These are phyloP conservation scores for Mallotus japonicus DNA, from an alignment of 441 rosid genomes.

Conservation along the genomic window DNA sequence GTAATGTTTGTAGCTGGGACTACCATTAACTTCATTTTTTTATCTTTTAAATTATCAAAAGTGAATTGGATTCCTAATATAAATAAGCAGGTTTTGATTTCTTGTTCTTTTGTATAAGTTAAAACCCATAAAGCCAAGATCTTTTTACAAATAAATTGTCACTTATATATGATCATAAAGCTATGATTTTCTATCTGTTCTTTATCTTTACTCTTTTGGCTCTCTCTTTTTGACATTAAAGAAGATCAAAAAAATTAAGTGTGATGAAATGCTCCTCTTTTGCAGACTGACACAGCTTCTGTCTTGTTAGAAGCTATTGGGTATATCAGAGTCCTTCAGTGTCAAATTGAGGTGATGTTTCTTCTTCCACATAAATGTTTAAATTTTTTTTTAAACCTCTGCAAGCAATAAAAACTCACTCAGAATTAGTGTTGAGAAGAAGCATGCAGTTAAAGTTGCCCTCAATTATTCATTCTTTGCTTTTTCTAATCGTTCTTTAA, in stretches of 20 bases:
- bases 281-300: conserved; percentile 99
- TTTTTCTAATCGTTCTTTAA: no score
- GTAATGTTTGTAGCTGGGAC: background rate
- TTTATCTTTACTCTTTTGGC: conserved; percentile 25
- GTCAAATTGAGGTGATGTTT: conserved; percentile 89
- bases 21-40: no score
- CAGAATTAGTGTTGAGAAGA: conserved; percentile 31
- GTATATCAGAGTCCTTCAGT: conserved; percentile 96
- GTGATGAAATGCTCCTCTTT: conserved; percentile 38
- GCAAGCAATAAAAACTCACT: conserved; percentile 15
- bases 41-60: no score
- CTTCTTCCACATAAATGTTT: conserved; percentile 16
- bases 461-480: conserved; percentile 28
- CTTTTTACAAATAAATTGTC: background rate
- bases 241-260: conserved; percentile 28
- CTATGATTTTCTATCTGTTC: background rate
- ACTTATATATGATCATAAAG: background rate
- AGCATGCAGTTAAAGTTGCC: conserved; percentile 32
- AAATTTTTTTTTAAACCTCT: background rate
- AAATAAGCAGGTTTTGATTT: conserved; percentile 4
- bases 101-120: conserved; percentile 9
- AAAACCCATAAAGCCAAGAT: conserved; percentile 28
- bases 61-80: background rate
- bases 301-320: conserved; percentile 96
- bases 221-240: conserved; percentile 37